Percentiles rank a stretch among this genome's conserved stretches.
phyloP scores from a whole-genome alignment of 2,329 filamentous ascomycete species.

The Fusarium pininemorale region DNA sequence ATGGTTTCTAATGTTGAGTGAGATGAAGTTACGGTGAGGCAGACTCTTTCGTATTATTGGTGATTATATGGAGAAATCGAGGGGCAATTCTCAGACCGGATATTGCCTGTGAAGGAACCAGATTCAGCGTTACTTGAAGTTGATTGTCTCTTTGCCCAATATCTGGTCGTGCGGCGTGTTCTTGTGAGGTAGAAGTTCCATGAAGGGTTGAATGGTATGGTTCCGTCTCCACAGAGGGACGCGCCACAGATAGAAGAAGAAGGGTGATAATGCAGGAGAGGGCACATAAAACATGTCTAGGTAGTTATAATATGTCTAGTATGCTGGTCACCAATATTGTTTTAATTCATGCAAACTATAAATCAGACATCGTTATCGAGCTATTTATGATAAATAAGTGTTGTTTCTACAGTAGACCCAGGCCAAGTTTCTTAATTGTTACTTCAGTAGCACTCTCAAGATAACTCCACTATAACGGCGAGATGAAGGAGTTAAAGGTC shows the following conservation, averaged over 20 bases:
- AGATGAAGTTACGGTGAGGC: conserved; percentile 24
- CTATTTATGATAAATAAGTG: neutral
- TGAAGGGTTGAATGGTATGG: neutral
- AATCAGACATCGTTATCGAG: neutral
- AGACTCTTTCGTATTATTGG: neutral
- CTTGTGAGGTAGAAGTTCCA: neutral
- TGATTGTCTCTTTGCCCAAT: neutral
- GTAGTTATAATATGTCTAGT: neutral
- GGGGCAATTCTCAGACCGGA: neutral
- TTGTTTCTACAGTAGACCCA: neutral
- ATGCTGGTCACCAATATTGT: neutral
- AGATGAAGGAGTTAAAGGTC: conserved; percentile 9
- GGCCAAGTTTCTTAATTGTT: neutral
- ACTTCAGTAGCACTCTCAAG: neutral
- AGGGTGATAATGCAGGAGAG: neutral
- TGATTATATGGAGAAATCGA: neutral
- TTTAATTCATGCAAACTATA: neutral
- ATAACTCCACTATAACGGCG: neutral
- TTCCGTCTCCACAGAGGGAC: conserved; percentile 12
- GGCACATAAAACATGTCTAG: neutral
- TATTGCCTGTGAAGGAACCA: neutral
- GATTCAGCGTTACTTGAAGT: neutral
- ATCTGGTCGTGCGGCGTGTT: neutral
- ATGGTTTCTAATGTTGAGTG: conserved; percentile 40
- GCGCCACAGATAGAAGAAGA: neutral